Evolutionary conservation across 441 rosid species (phyloP).

Genomic region (Populus trichocarpa): DNA sequence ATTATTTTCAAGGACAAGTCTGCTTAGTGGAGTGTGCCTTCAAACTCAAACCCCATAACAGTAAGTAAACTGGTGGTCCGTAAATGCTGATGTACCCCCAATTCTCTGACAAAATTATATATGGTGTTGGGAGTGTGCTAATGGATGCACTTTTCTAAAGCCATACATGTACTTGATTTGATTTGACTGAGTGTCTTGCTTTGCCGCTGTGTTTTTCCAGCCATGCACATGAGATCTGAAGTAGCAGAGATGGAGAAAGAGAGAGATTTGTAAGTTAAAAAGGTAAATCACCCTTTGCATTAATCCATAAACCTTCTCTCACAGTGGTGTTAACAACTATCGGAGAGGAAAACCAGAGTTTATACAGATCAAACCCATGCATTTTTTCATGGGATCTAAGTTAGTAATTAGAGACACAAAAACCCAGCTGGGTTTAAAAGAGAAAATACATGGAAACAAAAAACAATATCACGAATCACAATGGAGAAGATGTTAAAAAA

Average conservation of each 20-base stretch:
- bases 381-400: constrained; percentile 30
- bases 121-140: constrained; percentile 13
- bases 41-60: background rate
- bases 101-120: constrained; percentile 44
- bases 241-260: background rate
- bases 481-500: constrained; percentile 43
- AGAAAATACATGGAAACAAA: background rate
- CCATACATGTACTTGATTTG: background rate
- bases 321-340: constrained; percentile 26
- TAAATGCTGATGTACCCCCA: constrained; percentile 42
- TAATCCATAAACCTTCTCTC: constrained; percentile 51
- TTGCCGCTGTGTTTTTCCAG: background rate
- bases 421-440: constrained; percentile 27
- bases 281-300: constrained; percentile 4
- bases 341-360: constrained; percentile 58
- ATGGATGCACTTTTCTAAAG: background rate
- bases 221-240: background rate
- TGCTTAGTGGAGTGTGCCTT: background rate
- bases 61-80: constrained; percentile 26
- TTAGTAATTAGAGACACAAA: constrained; percentile 39
- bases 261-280: background rate
- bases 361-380: constrained; percentile 41
- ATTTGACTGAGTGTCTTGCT: constrained; percentile 20
- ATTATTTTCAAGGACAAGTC: background rate
- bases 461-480: constrained; percentile 22